Conservation (phyloP, 805 yeast species). For the Wickerhamomyces ciferrii region DNA sequence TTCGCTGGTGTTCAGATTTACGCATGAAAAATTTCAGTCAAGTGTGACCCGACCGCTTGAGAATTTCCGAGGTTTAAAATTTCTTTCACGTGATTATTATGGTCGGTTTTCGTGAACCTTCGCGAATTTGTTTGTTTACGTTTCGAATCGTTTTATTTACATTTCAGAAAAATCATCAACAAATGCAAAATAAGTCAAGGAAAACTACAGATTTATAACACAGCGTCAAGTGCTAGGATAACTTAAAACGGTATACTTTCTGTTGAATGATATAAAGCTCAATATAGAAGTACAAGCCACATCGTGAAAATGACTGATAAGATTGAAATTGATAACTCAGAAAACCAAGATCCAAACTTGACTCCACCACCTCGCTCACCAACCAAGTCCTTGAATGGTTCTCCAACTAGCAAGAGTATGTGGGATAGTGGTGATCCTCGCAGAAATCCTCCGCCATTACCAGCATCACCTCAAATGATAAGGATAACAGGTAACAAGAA, state of each 20-base stretch:
- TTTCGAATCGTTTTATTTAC: not conserved
- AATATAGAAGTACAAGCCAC: too few relatives aligned
- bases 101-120: not conserved
- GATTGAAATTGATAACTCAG: not conserved
- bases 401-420: constrained; percentile 9
- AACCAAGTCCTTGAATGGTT: constrained; percentile 1
- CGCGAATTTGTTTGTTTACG: not conserved
- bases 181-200: not conserved
- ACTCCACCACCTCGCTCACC: constrained; percentile 9
- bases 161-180: not conserved
- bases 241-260: too few relatives aligned
- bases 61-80: too few relatives aligned
- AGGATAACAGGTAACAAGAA: constrained; percentile 14
- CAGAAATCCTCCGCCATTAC: constrained; percentile 36
- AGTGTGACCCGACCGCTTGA: constrained; percentile 1
- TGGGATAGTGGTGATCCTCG: constrained; percentile 37
- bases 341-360: not conserved
- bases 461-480: constrained; percentile 33
- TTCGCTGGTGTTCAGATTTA: constrained; percentile 14
- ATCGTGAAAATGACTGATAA: too few relatives aligned
- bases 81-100: too few relatives aligned
- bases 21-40: constrained; percentile 18
- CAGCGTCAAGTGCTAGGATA: too few relatives aligned
- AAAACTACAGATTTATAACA: too few relatives aligned
- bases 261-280: too few relatives aligned